phyloP scores from a whole-genome alignment of 1,284 basidiomycete species.

The Puccinia novopanici region DNA sequence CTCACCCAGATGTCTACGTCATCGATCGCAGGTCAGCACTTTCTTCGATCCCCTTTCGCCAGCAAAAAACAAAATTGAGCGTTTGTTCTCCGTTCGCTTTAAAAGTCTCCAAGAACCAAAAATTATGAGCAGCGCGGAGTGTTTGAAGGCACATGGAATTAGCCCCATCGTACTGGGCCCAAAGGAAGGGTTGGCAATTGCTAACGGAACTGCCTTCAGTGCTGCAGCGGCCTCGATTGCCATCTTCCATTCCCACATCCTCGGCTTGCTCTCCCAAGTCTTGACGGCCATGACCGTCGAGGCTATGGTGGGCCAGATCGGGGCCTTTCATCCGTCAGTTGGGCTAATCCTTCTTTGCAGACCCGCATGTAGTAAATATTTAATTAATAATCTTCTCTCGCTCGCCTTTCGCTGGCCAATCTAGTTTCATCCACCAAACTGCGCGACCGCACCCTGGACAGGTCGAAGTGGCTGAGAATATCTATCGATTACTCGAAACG shows the following conservation, averaged over 20 bases:
- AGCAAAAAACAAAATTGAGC: no score
- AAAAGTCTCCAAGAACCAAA: neutral
- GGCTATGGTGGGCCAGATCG: slow-evolving; percentile 72
- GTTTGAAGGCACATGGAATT: slow-evolving; percentile 69
- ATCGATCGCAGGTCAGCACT: slow-evolving; percentile 63
- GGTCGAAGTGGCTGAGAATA: slow-evolving; percentile 71
- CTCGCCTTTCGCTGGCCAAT: neutral
- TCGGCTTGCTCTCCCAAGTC: slow-evolving; percentile 72
- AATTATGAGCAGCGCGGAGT: slow-evolving; percentile 68
- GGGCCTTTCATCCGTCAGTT: slow-evolving; percentile 67
- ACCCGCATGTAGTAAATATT: no score
- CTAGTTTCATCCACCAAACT: slow-evolving; percentile 71
- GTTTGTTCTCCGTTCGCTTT: no score
- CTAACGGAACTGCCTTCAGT: slow-evolving; percentile 83
- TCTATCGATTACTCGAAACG: slow-evolving; percentile 71
- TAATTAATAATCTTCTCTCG: neutral
- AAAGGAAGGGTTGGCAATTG: slow-evolving; percentile 78
- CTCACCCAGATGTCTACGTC: slow-evolving; percentile 74
- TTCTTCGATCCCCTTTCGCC: no score
- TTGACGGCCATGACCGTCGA: slow-evolving; percentile 84
- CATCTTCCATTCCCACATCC: slow-evolving; percentile 71
- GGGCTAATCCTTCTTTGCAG: neutral
- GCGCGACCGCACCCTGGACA: slow-evolving; percentile 83
- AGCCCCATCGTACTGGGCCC: slow-evolving; percentile 71
- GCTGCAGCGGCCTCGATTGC: slow-evolving; percentile 62